Conservation (phyloP, 108 stramenopile species). For the Mayamaea pseudoterrestris region DNA sequence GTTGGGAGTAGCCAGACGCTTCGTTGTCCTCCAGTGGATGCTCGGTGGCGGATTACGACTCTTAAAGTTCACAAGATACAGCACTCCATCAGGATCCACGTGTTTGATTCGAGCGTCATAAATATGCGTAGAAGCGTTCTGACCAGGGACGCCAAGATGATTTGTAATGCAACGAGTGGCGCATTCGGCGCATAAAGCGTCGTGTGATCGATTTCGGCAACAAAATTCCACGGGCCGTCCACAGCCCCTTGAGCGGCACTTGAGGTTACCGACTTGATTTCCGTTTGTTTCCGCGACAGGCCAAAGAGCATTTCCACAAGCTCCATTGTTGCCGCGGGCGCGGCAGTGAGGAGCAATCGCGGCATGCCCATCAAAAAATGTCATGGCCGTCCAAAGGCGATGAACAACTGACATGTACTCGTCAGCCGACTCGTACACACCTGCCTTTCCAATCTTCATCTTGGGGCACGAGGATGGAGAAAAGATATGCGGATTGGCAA, state of each 20-base stretch:
- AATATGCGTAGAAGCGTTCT: no score
- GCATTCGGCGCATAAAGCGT: no score
- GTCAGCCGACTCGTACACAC: constrained; percentile 20
- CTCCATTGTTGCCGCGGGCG: constrained; percentile 1
- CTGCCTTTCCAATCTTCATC: constrained; percentile 7
- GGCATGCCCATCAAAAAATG: constrained; percentile 26
- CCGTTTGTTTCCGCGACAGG: constrained; percentile 2
- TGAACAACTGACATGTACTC: constrained; percentile 25
- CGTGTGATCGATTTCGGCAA: constrained; percentile 12
- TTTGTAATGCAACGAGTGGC: no score
- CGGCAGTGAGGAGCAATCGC: constrained; percentile 26
- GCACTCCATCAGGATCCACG: no score
- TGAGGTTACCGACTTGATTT: background rate
- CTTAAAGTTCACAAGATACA: no score
- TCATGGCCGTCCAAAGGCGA: constrained; percentile 28
- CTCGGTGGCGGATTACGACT: no score
- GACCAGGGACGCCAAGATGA: no score
- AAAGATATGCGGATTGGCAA: constrained; percentile 5
- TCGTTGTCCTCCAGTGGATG: no score
- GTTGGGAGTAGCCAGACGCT: no score
- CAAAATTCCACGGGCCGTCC: constrained; percentile 3
- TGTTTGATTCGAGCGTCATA: no score
- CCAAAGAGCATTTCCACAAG: constrained; percentile 15
- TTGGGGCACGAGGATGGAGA: constrained; percentile 1
- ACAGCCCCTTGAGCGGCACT: constrained; percentile 15